These are phyloP conservation scores for Lepiota brunneoincarnata DNA, from an alignment of 768 basidiomycete species.

Conservation along the genomic window DNA sequence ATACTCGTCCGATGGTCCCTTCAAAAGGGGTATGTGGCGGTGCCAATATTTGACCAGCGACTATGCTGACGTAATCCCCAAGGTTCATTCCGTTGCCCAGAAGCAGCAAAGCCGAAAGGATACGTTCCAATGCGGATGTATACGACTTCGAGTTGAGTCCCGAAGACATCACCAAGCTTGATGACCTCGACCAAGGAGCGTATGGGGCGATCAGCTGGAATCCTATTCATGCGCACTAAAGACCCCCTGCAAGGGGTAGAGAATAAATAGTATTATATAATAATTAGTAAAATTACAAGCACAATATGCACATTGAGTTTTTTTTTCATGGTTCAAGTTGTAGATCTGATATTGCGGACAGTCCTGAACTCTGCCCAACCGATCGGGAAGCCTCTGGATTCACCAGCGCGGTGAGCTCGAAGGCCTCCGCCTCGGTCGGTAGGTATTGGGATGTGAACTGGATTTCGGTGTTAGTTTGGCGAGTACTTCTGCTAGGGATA, in stretches of 20 bases:
- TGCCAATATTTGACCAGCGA: not conserved
- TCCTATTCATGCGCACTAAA: slow-evolving; percentile 57
- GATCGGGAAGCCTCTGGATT: not conserved
- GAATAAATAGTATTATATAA: not conserved
- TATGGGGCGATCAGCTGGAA: slow-evolving; percentile 83
- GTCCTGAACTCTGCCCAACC: not conserved
- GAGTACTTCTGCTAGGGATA: slow-evolving; percentile 15
- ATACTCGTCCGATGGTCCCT: slow-evolving; percentile 89
- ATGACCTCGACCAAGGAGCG: slow-evolving; percentile 70
- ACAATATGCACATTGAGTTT: not conserved
- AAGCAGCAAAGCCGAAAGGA: slow-evolving; percentile 66
- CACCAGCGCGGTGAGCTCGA: slow-evolving; percentile 16
- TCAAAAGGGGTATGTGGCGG: slow-evolving; percentile 62
- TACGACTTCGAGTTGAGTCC: slow-evolving; percentile 70
- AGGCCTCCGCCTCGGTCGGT: slow-evolving; percentile 19
- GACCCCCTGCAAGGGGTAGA: not conserved
- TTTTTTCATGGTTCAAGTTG: slow-evolving; percentile 8
- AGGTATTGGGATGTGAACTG: slow-evolving; percentile 26
- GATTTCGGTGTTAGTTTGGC: slow-evolving; percentile 25
- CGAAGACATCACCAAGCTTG: slow-evolving; percentile 65
- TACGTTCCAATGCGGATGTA: slow-evolving; percentile 68
- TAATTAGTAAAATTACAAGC: no score
- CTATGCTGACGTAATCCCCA: not conserved
- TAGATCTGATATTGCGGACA: slow-evolving; percentile 10
- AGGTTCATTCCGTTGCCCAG: slow-evolving; percentile 86